Conservation (phyloP, 495 filamentous ascomycete genomes). For the Penicilliopsis zonata region DNA sequence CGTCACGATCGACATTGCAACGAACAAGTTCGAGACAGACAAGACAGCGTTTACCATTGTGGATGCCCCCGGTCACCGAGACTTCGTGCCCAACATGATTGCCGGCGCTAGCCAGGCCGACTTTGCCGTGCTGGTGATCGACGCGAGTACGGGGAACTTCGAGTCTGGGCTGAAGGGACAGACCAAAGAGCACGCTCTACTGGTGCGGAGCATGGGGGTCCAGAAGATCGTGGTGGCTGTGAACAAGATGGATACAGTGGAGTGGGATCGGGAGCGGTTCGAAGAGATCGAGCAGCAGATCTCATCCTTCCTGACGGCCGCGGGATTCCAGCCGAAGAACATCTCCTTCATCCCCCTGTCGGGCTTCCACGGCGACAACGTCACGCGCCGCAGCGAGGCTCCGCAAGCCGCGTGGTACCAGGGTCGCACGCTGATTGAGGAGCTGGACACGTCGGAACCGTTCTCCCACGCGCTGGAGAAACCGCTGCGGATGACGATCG, state of each 20-base stretch:
- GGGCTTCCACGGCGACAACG: constrained; percentile 78
- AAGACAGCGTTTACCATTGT: constrained; percentile 83
- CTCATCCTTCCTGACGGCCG: constrained; percentile 64
- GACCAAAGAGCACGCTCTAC: constrained; percentile 83
- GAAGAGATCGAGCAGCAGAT: constrained; percentile 77
- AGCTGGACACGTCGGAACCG: constrained; percentile 70
- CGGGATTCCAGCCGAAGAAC: constrained; percentile 69
- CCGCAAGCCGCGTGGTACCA: constrained; percentile 61
- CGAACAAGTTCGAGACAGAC: constrained; percentile 82
- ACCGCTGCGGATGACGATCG: constrained; percentile 74
- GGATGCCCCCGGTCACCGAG: constrained; percentile 86
- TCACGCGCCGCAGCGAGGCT: constrained; percentile 48
- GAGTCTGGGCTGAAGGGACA: constrained; percentile 90
- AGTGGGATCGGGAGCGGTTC: constrained; percentile 72
- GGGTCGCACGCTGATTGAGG: constrained; percentile 66
- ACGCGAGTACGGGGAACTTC: constrained; percentile 77
- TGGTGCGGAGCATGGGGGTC: constrained; percentile 87
- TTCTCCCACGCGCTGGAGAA: constrained; percentile 57
- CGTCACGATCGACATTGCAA: constrained; percentile 96
- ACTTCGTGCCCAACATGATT: constrained; percentile 99
- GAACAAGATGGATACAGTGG: constrained; percentile 84
- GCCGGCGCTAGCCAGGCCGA: constrained; percentile 92
- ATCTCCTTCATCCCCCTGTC: constrained; percentile 82
- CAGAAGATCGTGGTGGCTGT: constrained; percentile 77
- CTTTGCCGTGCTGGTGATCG: constrained; percentile 90